Evolutionary conservation across 768 basidiomycete genomes (phyloP), one percentile per base, ranked within the genome.

Genomic region (Phanerochaete carnosa): DNA sequence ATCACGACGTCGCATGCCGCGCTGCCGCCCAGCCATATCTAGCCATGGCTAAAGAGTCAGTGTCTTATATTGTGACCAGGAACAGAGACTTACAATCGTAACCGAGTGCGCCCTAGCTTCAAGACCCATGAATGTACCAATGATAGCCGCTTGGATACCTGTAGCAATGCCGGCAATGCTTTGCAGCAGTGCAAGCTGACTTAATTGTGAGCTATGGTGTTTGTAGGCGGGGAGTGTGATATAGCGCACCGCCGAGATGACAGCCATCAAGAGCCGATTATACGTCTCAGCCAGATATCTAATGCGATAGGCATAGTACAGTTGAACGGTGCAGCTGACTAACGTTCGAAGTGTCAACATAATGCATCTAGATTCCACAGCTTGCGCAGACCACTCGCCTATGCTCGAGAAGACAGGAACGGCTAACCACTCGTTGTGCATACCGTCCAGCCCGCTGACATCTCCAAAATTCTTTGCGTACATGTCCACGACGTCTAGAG

Each of bases 381-480:
- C 8, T 15, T 26, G 22, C 29, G n/a, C n/a, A 25, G 32, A 4
- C 9, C 1, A 30, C 55, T 9, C 47, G 57, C 60, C 49, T 28
- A 62, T 57, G 19, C 60, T 49, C 23, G 29, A 50, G 25, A 58
- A 46, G 2, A 39, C 57, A 11, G 51, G 56, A 13, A 55, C 35
- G 23, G 55, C 33, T 23, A 47, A 37, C 37, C 35, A 46, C 33
- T 50, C 46, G 13, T 45, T 47, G n/a, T 52, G 35, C 39, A 51
- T 28, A 5, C n/a, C 30, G 12, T 55, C 29, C n/a, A 64, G 63
- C 16, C 43, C 45, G 4, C 22, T 50, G 37, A 47, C 12, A 29
- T 58, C 45, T 7, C 73, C 73, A 63, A 64, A 74, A 6, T 68
- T 66, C 1, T 57, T 60, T 8, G 65, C 71, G 50, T 70, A 72